phyloP scores from a whole-genome alignment of 345 rosid species.

The Camelina sativa region DNA sequence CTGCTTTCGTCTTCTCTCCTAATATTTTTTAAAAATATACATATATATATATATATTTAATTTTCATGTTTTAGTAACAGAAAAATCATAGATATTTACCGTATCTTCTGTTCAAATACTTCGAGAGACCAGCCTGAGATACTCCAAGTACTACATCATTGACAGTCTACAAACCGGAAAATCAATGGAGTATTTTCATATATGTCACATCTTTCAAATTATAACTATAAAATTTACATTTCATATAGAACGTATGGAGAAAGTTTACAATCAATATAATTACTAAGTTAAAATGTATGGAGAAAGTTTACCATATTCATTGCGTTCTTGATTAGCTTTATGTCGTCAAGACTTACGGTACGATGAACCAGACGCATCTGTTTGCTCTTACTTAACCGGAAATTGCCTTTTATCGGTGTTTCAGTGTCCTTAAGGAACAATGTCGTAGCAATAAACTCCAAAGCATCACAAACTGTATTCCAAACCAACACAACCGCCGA shows the following conservation, averaged over 20 bases:
- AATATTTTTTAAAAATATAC: background rate
- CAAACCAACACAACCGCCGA: slow-evolving; percentile 41
- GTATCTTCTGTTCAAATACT: slow-evolving; percentile 54
- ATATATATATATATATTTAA: background rate
- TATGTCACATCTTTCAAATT: background rate
- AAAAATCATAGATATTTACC: slow-evolving; percentile 42
- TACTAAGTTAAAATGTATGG: background rate
- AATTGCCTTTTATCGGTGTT: slow-evolving; percentile 56
- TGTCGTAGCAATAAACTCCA: slow-evolving; percentile 48
- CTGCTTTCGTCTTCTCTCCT: slow-evolving; percentile 2
- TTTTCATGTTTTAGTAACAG: background rate
- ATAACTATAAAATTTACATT: background rate
- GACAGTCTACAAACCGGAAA: slow-evolving; percentile 53
- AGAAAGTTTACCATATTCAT: slow-evolving; percentile 47
- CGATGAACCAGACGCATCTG: slow-evolving; percentile 53
- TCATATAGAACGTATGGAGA: background rate
- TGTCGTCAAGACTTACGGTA: slow-evolving; percentile 57
- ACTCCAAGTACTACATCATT: slow-evolving; percentile 73
- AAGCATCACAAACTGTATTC: slow-evolving; percentile 58
- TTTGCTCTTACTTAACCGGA: slow-evolving; percentile 12
- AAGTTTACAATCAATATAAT: no score
- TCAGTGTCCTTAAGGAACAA: slow-evolving; percentile 53
- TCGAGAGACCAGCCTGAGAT: slow-evolving; percentile 67
- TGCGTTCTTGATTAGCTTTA: slow-evolving; percentile 48
- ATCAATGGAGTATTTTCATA: background rate